These are phyloP conservation scores for Allomyces macrogynus DNA, from an alignment of 192 early-diverging fungal genomes.

Conservation along the genomic window DNA sequence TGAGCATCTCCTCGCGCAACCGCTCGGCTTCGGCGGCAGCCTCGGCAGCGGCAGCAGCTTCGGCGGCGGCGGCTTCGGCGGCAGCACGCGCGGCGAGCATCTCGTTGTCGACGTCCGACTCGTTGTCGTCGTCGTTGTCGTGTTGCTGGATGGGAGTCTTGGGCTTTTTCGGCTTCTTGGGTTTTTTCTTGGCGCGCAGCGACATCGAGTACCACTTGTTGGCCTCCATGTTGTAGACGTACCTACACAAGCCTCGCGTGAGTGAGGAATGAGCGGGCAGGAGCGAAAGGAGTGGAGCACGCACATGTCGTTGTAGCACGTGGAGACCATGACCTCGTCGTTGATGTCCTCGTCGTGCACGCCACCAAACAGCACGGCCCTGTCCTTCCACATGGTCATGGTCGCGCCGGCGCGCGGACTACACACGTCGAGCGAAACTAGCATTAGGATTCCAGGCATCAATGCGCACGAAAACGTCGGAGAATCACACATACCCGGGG, in stretches of 20 bases:
- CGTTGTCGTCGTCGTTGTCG: slow-evolving; percentile 10
- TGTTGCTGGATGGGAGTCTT: slow-evolving; percentile 4
- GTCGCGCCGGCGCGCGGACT: slow-evolving; percentile 20
- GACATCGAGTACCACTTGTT: slow-evolving; percentile 39
- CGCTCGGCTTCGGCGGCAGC: neutral
- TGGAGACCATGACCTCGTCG: slow-evolving; percentile 35
- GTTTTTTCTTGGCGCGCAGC: slow-evolving; percentile 19
- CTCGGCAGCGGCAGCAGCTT: neutral
- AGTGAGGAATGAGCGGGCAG: too few relatives aligned
- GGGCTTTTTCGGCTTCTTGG: slow-evolving; percentile 17
- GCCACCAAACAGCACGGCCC: slow-evolving; percentile 38
- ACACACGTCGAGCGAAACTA: neutral
- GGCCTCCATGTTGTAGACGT: slow-evolving; percentile 31
- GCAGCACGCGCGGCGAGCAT: too few relatives aligned
- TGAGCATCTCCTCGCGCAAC: neutral
- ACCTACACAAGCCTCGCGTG: neutral
- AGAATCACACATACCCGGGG: slow-evolving; percentile 8
- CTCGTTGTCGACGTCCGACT: slow-evolving; percentile 5
- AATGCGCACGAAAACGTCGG: too few relatives aligned
- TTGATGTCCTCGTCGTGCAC: slow-evolving; percentile 43
- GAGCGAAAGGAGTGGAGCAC: neutral
- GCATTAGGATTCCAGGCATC: too few relatives aligned
- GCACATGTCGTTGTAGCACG: slow-evolving; percentile 37
- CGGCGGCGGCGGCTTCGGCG: too few relatives aligned
- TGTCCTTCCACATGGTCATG: slow-evolving; percentile 33